Conservation (phyloP, 2,329 filamentous ascomycete species). For the Aulographum hederae region DNA sequence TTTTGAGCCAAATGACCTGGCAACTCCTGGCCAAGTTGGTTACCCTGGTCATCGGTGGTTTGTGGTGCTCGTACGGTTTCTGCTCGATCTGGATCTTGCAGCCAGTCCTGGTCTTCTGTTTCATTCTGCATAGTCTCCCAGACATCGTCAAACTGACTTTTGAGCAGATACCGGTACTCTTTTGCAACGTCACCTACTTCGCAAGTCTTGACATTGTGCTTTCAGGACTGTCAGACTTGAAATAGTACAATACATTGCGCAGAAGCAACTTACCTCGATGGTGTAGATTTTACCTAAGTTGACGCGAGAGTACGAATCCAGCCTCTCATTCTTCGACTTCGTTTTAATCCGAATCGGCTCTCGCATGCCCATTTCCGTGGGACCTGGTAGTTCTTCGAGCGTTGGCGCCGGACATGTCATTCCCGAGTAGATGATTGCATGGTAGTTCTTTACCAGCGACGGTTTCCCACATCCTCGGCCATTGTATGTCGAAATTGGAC, state of each 20-base stretch:
- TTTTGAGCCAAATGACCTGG: too few species aligned
- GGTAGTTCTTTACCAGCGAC: slow-evolving; percentile 7
- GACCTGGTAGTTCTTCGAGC: slow-evolving; percentile 3
- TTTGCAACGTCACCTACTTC: slow-evolving; percentile 10
- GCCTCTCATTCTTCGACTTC: slow-evolving; percentile 5
- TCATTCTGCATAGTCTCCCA: too few species aligned
- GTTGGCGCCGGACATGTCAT: not conserved
- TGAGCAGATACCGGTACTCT: not conserved
- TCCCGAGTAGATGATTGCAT: slow-evolving; percentile 10
- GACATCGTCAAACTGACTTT: not conserved
- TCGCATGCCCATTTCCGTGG: slow-evolving; percentile 1
- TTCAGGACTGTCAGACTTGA: too few species aligned
- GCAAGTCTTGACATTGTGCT: slow-evolving; percentile 13
- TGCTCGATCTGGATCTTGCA: too few species aligned
- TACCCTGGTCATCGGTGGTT: too few species aligned
- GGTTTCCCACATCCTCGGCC: slow-evolving; percentile 7
- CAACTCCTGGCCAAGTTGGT: too few species aligned
- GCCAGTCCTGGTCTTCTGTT: too few species aligned
- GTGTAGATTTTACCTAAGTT: slow-evolving; percentile 12
- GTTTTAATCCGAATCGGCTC: slow-evolving; percentile 7
- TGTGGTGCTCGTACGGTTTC: too few species aligned
- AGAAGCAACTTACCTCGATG: too few species aligned
- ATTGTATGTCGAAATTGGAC: slow-evolving; percentile 10
- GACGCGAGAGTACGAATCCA: slow-evolving; percentile 10
- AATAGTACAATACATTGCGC: too few species aligned